A percentile compares a stretch with the other conserved stretches of the same genome.
Conservation (phyloP, 768 basidiomycete genomes). For the Porphyrellus cyaneotinctus region DNA sequence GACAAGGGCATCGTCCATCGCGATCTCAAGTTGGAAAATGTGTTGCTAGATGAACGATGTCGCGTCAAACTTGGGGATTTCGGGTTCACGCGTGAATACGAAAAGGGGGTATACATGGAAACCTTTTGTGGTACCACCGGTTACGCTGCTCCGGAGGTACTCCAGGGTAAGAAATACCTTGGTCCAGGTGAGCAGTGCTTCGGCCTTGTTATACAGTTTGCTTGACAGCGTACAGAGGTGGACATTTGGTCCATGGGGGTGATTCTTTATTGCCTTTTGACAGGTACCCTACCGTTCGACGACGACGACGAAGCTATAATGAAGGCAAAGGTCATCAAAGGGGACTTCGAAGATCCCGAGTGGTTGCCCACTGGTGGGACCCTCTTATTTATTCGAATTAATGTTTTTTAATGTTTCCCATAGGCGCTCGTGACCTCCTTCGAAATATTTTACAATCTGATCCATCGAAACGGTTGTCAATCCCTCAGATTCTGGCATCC, state of each 20-base stretch:
- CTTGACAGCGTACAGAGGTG: conserved; percentile 59
- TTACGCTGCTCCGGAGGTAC: conserved; percentile 91
- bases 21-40: conserved; percentile 95
- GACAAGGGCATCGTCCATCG: conserved; percentile 92
- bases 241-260: conserved; percentile 95
- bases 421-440: conserved; percentile 86
- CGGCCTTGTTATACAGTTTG: background rate
- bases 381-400: background rate
- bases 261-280: conserved; percentile 85
- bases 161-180: conserved; percentile 81
- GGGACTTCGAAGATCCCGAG: conserved; percentile 85
- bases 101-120: conserved; percentile 73
- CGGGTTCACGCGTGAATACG: conserved; percentile 92
- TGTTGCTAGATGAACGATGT: conserved; percentile 85
- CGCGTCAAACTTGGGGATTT: conserved; percentile 93
- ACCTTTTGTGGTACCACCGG: conserved; percentile 96
- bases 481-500: conserved; percentile 82
- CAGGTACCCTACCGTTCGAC: conserved; percentile 87
- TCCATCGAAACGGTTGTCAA: conserved; percentile 67
- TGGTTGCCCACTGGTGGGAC: conserved; percentile 78
- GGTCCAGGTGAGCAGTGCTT: conserved; percentile 64
- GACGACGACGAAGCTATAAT: conserved; percentile 84
- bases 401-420: conserved; percentile 5
- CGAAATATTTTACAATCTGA: conserved; percentile 74
- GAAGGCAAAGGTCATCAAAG: conserved; percentile 78